phyloP scores from a whole-genome alignment of 345 rosid species.

The Melaleuca quinquenervia region DNA sequence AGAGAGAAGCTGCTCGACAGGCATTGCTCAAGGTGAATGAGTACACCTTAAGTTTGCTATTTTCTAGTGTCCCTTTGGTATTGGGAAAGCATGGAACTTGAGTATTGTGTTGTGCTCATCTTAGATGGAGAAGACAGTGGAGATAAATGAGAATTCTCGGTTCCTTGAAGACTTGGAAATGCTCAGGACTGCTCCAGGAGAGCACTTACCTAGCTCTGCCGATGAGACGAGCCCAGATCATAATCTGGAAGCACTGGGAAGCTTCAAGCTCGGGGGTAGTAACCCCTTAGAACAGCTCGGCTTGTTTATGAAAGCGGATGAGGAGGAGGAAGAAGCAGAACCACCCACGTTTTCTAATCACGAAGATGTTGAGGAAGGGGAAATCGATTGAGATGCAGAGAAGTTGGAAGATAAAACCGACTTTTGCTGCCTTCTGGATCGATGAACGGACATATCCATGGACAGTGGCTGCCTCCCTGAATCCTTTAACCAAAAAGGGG shows the following conservation, averaged over 20 bases:
- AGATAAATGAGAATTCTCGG: slow-evolving; percentile 75
- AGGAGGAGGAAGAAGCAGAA: slow-evolving; percentile 58
- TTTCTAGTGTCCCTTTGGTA: background rate
- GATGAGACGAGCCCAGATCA: slow-evolving; percentile 58
- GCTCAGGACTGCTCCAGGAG: slow-evolving; percentile 60
- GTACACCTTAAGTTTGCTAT: background rate
- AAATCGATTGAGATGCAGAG: slow-evolving; percentile 38
- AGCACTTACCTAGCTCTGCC: slow-evolving; percentile 46
- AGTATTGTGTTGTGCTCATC: background rate
- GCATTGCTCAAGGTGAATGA: slow-evolving; percentile 60
- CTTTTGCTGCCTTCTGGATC: background rate
- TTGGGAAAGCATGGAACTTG: background rate
- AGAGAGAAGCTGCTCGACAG: slow-evolving; percentile 93
- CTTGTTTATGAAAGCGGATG: slow-evolving; percentile 75
- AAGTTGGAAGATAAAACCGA: background rate
- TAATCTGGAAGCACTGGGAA: slow-evolving; percentile 52
- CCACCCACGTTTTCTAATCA: background rate
- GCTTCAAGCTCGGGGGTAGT: slow-evolving; percentile 63
- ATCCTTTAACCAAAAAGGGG: background rate
- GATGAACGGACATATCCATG: background rate
- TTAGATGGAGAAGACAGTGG: slow-evolving; percentile 95
- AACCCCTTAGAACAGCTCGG: slow-evolving; percentile 94
- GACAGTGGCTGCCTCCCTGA: background rate
- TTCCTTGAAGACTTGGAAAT: slow-evolving; percentile 85
- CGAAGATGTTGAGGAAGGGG: slow-evolving; percentile 67